Conservation (phyloP, 164 flowering plant species). For the Annona cherimola region DNA sequence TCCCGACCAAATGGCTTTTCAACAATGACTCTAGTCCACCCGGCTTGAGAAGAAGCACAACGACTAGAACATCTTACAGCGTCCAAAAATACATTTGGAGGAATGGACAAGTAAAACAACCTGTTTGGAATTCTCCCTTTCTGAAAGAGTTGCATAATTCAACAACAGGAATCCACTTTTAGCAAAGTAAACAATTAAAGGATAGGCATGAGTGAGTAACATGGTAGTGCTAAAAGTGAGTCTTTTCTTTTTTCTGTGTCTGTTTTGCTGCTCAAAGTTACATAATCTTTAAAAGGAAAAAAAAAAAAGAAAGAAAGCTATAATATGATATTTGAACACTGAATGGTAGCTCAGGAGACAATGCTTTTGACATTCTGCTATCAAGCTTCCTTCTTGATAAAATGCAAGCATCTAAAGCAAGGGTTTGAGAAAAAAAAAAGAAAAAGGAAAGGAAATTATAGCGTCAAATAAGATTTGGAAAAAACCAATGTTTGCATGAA, state of each 20-base stretch:
- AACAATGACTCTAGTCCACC: conserved; percentile 91
- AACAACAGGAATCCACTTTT: neutral
- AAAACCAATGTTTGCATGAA: neutral
- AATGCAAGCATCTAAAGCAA: neutral
- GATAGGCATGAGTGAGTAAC: neutral
- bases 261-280: neutral
- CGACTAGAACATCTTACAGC: conserved; percentile 69
- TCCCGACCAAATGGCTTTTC: conserved; percentile 97
- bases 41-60: conserved; percentile 58
- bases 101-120: conserved; percentile 82
- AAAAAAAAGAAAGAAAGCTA: neutral
- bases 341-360: neutral
- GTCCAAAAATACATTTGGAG: conserved; percentile 82
- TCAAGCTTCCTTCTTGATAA: neutral
- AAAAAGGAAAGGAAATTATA: neutral
- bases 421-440: neutral
- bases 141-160: conserved; percentile 24
- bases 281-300: neutral
- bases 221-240: neutral
- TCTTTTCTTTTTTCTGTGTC: neutral
- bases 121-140: conserved; percentile 60
- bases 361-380: neutral
- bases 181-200: neutral
- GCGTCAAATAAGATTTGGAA: neutral
- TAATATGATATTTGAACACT: neutral